phyloP scores from a whole-genome alignment of 441 rosid genomes.

The Pelargonium citronellum region DNA sequence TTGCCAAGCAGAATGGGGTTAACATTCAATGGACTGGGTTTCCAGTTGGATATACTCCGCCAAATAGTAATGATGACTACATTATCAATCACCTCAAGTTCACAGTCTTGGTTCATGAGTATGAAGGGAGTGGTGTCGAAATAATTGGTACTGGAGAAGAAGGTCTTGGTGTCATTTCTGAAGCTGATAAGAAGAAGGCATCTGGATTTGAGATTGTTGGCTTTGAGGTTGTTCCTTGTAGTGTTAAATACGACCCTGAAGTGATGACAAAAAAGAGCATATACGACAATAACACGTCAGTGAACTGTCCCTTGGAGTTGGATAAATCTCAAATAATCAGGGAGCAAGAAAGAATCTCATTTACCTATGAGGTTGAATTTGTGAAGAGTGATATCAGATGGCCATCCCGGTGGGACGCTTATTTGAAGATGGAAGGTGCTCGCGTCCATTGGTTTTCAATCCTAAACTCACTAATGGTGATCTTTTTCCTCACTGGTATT shows the following conservation, averaged over 20 bases:
- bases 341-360: conserved; percentile 71
- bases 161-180: conserved; percentile 81
- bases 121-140: conserved; percentile 74
- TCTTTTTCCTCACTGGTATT: conserved; percentile 84
- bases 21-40: conserved; percentile 91
- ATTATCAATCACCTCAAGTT: conserved; percentile 87
- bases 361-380: conserved; percentile 86
- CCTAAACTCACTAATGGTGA: conserved; percentile 90
- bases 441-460: conserved; percentile 94
- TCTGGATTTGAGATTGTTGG: conserved; percentile 84
- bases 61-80: conserved; percentile 69
- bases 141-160: conserved; percentile 92
- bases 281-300: conserved; percentile 52
- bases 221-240: conserved; percentile 87
- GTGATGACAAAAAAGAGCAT: conserved; percentile 53
- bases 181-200: conserved; percentile 65
- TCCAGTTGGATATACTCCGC: conserved; percentile 78
- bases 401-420: conserved; percentile 98
- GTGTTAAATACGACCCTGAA: conserved; percentile 56
- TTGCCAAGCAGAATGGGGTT: conserved; percentile 59
- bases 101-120: conserved; percentile 81
- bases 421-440: conserved; percentile 93
- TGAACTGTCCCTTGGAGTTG: conserved; percentile 62
- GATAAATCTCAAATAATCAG: conserved; percentile 81
- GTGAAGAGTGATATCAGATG: conserved; percentile 74